Conservation (phyloP, 805 yeast genomes). For the Debaryomyces prosopidis region DNA sequence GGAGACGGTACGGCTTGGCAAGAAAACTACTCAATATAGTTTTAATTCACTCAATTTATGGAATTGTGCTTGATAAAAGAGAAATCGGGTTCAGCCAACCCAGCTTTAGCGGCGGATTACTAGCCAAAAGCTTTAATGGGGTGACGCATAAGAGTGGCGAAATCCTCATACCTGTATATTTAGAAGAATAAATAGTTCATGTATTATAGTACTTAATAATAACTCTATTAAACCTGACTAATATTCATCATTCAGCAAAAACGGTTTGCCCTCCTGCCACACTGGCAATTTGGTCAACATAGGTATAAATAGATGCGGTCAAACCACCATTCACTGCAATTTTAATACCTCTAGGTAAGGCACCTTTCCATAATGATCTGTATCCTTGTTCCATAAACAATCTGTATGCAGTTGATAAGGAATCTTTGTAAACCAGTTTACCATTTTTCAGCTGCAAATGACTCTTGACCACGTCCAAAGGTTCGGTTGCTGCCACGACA, state of each 20-base stretch:
- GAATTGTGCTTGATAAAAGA: conserved; percentile 38
- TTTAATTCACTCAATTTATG: conserved; percentile 47
- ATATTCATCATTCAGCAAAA: conserved; percentile 18
- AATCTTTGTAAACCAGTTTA: conserved; percentile 56
- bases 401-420: conserved; percentile 48
- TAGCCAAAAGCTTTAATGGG: conserved; percentile 59
- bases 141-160: conserved; percentile 55
- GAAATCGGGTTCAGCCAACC: conserved; percentile 76
- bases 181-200: conserved; percentile 18
- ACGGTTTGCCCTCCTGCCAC: conserved; percentile 34
- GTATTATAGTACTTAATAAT: background rate
- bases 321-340: conserved; percentile 43
- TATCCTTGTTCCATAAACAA: conserved; percentile 34
- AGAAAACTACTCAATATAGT: conserved; percentile 45
- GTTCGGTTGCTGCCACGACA: conserved; percentile 80
- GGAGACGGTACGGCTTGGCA: conserved; percentile 55
- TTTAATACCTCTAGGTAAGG: conserved; percentile 41
- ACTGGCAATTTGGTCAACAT: conserved; percentile 31
- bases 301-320: conserved; percentile 38
- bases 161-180: conserved; percentile 50
- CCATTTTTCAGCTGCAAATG: conserved; percentile 80
- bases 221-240: background rate
- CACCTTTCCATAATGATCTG: conserved; percentile 32
- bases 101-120: conserved; percentile 59
- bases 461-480: conserved; percentile 83